Evolutionary conservation across 2,329 filamentous ascomycete genomes (phyloP).

Genomic region (Harringtonia lauricola): DNA sequence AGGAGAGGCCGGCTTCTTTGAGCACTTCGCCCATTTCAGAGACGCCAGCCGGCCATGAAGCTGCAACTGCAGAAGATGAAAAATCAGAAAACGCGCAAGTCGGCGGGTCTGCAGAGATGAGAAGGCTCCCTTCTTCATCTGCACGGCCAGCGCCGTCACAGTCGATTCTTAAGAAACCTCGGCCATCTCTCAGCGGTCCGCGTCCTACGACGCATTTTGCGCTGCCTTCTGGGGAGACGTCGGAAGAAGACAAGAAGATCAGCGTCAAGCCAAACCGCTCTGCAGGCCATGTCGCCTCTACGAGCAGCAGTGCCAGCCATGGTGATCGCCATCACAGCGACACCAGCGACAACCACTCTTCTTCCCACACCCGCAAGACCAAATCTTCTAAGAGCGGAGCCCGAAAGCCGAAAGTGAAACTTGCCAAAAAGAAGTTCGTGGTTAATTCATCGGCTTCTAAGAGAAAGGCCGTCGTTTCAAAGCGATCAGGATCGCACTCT

Average conservation of each 20-base stretch:
- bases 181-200: conserved; percentile 29
- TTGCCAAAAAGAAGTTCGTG: conserved; percentile 25
- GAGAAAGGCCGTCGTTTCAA: conserved; percentile 32
- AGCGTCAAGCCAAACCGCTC: no score
- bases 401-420: conserved; percentile 1
- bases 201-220: conserved; percentile 51
- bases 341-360: conserved; percentile 1
- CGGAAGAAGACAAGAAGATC: conserved; percentile 34
- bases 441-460: conserved; percentile 31
- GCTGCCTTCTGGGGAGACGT: conserved; percentile 33
- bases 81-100: not conserved
- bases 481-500: conserved; percentile 36
- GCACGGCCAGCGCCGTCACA: conserved; percentile 37
- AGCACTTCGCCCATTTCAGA: no score
- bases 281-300: no score
- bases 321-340: conserved; percentile 7
- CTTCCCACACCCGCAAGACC: not conserved
- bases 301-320: conserved; percentile 13
- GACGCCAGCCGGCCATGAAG: not conserved
- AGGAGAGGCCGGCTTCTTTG: no score
- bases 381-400: not conserved
- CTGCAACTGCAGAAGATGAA: not conserved
- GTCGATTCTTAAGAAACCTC: conserved; percentile 49
- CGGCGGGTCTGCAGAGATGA: conserved; percentile 7
- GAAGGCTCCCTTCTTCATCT: conserved; percentile 26